Evolutionary conservation across 345 rosid genomes (phyloP).

Genomic region (Salix suchowensis): DNA sequence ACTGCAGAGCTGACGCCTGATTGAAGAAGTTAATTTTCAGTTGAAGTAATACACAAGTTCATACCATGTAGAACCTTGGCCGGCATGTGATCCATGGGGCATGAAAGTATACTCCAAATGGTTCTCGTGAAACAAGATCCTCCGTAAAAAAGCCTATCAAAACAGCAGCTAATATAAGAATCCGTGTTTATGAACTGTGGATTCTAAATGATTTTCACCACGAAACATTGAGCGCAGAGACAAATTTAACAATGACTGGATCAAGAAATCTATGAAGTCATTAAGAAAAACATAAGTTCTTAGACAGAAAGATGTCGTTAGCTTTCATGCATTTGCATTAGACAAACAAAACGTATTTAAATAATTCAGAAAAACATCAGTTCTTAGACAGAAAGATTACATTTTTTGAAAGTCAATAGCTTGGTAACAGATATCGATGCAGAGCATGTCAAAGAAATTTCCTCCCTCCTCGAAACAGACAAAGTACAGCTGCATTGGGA

Average conservation of each 20-base stretch:
- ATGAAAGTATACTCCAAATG: not conserved
- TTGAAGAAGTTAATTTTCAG: not conserved
- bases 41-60: not conserved
- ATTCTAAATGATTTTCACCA: not conserved
- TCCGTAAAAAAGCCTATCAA: not conserved
- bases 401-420: not conserved
- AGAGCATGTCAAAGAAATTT: not conserved
- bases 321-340: not conserved
- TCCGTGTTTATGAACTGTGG: not conserved
- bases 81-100: not conserved
- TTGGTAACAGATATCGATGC: not conserved
- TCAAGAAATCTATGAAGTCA: not conserved
- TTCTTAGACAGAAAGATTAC: not conserved
- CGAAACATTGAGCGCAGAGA: not conserved
- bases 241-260: not conserved
- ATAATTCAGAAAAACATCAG: not conserved
- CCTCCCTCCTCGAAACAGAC: not conserved
- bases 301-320: not conserved
- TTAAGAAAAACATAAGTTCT: not conserved
- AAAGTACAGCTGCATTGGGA: not conserved
- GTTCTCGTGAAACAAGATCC: not conserved
- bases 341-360: not conserved
- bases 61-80: conserved; percentile 8
- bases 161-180: not conserved
- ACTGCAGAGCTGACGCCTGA: not conserved